These are phyloP conservation scores for Malassezia nana DNA, from an alignment of 1,284 basidiomycete species.

Conservation along the genomic window DNA sequence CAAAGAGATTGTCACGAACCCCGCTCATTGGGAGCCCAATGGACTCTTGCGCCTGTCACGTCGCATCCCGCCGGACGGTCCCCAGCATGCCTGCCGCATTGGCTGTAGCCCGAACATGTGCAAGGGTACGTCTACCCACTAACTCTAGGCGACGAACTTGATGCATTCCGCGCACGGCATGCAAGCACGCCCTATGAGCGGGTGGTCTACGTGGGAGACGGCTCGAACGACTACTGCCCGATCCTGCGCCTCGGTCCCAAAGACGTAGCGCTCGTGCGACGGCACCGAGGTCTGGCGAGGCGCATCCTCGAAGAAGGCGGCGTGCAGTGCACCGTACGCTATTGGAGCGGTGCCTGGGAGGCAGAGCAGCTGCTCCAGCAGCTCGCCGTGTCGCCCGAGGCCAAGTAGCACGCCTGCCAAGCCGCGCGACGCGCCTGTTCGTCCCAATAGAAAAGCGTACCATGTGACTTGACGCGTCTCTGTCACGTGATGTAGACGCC, in stretches of 20 bases:
- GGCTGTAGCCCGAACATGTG: conserved; percentile 97
- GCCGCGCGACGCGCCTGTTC: neutral
- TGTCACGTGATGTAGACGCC: neutral
- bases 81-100: conserved; percentile 70
- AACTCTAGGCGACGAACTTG: conserved; percentile 68
- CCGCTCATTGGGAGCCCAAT: conserved; percentile 66
- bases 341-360: conserved; percentile 47
- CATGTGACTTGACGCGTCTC: neutral
- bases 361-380: conserved; percentile 29
- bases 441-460: neutral
- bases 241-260: conserved; percentile 58
- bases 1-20: conserved; percentile 82
- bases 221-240: conserved; percentile 90
- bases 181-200: conserved; percentile 62
- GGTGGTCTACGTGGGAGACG: conserved; percentile 85
- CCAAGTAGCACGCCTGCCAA: neutral
- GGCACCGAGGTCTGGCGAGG: conserved; percentile 37
- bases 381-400: conserved; percentile 1
- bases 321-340: conserved; percentile 34
- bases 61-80: conserved; percentile 58
- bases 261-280: conserved; percentile 43
- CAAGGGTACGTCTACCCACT: conserved; percentile 59
- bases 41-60: conserved; percentile 69
- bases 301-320: conserved; percentile 34
- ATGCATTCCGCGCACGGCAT: conserved; percentile 65